Evolutionary conservation across 495 filamentous ascomycete genomes (phyloP).

Genomic region (Thozetella sp.): DNA sequence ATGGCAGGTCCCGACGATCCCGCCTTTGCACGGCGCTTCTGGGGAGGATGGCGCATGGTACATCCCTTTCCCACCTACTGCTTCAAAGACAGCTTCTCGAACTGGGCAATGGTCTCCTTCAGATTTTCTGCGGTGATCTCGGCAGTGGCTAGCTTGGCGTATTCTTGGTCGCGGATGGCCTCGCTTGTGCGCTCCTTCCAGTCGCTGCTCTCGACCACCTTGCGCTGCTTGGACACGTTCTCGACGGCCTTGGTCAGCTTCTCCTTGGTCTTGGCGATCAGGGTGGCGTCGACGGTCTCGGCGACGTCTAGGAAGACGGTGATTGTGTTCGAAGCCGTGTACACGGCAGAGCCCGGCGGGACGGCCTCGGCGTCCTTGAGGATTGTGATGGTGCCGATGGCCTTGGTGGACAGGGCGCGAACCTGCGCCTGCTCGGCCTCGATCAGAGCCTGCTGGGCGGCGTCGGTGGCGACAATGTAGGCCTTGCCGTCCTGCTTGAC

Average conservation of each 20-base stretch:
- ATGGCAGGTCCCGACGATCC: no score
- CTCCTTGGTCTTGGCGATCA: background rate
- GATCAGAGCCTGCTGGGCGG: background rate
- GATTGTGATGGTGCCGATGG: background rate
- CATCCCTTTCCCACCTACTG: no score
- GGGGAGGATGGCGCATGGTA: no score
- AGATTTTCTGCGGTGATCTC: background rate
- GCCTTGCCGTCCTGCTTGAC: conserved; percentile 3
- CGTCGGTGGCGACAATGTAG: background rate
- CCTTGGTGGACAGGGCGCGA: background rate
- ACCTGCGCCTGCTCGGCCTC: background rate
- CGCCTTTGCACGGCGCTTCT: no score
- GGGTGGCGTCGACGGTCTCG: background rate
- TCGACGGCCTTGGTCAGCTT: background rate
- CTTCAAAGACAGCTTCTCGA: background rate
- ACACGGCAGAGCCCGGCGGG: background rate
- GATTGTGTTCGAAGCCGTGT: background rate
- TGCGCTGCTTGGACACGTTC: background rate
- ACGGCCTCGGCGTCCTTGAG: background rate
- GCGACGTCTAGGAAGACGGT: background rate
- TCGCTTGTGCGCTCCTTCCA: background rate
- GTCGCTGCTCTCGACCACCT: background rate
- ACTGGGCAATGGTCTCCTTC: background rate
- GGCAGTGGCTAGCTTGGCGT: background rate
- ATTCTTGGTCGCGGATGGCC: background rate